Evolutionary conservation across 2,329 filamentous ascomycete species (phyloP), one percentile per base, ranked within the genome.

Genomic region (Neonectria neomacrospora): DNA sequence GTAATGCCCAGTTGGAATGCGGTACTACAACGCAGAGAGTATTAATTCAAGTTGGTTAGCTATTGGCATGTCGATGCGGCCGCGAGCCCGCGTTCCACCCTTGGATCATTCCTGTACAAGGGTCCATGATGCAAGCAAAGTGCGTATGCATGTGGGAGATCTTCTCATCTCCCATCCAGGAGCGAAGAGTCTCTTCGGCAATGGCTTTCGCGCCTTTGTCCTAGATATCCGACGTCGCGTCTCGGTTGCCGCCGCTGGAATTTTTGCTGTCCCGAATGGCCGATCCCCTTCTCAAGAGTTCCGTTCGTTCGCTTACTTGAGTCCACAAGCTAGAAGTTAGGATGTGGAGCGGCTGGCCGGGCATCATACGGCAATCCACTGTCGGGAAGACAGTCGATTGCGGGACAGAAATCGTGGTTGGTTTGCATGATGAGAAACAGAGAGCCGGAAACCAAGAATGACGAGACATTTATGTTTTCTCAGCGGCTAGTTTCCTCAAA

Each of bases 111-210:
- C 86, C 85, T 14, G 72, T 73, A 6, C 64, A 72, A 3, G 87
- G 83, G 74, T 89, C 86, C 82, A 90, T 82, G 28, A 90, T 75
- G 20, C 81, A 81, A 4, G 82, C 81, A 74, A 85, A 90, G 74
- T 90, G 86, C 2, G 86, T 88, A 37, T 78, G 79, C 58, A 87
- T 83, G 68, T 88, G 89, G 16, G 81, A 81, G 3, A 85, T 83
- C 0, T 87, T 87, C 63, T 82, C 85, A 14, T 76, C 76, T 22
- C 77, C 76, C 9, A 88, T 75, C 86, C 86, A 86, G 11, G 75
- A 67, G 2, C 80, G 75, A 3, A 88, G 69, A 30, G 72, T 63
- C 69, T 74, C 30, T 63, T 76, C 47, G 72, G 68, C 62, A 37
- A 52, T 79, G 71, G 7, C 18, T 45, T 23, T 45, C 23, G 3